Evolutionary conservation across 208 protist species (phyloP), one percentile per base, ranked within the genome.

Genomic region (Wallacemonas rigidus): DNA sequence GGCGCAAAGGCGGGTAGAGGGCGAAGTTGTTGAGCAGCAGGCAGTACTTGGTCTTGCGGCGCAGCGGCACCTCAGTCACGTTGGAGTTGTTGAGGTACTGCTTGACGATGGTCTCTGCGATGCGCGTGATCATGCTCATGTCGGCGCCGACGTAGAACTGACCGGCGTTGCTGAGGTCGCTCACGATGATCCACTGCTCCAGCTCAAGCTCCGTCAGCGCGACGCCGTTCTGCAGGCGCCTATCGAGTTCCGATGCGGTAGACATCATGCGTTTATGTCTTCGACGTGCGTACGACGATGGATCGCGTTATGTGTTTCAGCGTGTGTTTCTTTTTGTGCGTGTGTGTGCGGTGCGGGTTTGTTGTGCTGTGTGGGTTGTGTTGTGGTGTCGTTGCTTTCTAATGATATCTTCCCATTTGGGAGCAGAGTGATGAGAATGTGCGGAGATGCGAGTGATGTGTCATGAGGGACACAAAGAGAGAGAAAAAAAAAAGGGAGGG

Each of bases 1-100:
- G 55, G 43, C 91, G 89, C 5, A 89, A 76, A 5, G 87, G 85
- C 72, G 77, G 80, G 78, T 92, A 88, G 40, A 97, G 77, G 1
- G 90, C 86, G 74, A 95, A 91, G 75, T 97, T 97, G 79, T 93
- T 96, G 12, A 97, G 80, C 60, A 97, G 72, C 26, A 96, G 81
- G 74, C 88, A 94, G 67, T 87, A 86, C 72, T 91, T 92, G 15
- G 91, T 93, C 77, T 96, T 95, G 54, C 87, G 63, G 69, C 89
- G 90, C 70, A 97, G 75, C 45, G 92, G 87, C 14, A 97, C 87
- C 45, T 74, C 86, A 17, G 74, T 74, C 41, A 62, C 70, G 69
- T 95, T 75, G 12, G 80, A 79, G 65, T 94, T 90, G 77, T 96
- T 97, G 56, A 97, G 77, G 69, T 93, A 95, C 70, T 85, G 71